Evolutionary conservation across 768 basidiomycete species (phyloP).

Genomic region (Suillus paluster): DNA sequence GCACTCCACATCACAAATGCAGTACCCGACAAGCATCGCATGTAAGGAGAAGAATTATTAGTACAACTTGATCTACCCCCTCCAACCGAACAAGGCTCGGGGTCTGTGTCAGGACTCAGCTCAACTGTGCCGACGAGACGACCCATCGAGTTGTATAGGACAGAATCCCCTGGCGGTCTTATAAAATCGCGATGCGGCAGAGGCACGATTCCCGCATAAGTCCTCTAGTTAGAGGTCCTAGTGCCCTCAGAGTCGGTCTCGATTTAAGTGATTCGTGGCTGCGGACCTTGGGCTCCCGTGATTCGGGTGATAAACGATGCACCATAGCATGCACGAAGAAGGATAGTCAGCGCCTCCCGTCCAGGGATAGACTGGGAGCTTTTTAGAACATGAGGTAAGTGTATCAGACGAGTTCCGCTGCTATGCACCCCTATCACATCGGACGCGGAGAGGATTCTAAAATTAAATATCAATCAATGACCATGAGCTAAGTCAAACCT

Average conservation of each 20-base stretch:
- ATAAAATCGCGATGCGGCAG: too few species aligned
- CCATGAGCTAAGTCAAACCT: background rate
- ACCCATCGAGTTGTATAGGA: background rate
- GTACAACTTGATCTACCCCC: background rate
- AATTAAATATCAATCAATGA: background rate
- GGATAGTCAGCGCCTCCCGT: background rate
- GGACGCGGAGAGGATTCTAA: background rate
- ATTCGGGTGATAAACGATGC: background rate
- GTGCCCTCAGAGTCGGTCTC: background rate
- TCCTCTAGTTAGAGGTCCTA: background rate
- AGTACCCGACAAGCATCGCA: background rate
- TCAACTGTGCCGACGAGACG: background rate
- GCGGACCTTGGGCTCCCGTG: background rate
- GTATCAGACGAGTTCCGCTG: too few species aligned
- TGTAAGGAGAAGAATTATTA: background rate
- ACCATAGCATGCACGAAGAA: background rate
- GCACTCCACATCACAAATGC: too few species aligned
- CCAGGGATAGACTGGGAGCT: background rate
- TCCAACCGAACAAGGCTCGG: background rate
- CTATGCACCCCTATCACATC: background rate
- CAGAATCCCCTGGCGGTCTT: too few species aligned
- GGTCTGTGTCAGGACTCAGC: background rate
- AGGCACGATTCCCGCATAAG: too few species aligned
- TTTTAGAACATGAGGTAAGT: background rate
- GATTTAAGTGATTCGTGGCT: background rate